Percentiles rank a stretch among this genome's conserved stretches.
Evolutionary conservation across 2,329 filamentous ascomycete genomes (phyloP).

Genomic region (Ophiognomonia clavigignenti-juglandacearum): DNA sequence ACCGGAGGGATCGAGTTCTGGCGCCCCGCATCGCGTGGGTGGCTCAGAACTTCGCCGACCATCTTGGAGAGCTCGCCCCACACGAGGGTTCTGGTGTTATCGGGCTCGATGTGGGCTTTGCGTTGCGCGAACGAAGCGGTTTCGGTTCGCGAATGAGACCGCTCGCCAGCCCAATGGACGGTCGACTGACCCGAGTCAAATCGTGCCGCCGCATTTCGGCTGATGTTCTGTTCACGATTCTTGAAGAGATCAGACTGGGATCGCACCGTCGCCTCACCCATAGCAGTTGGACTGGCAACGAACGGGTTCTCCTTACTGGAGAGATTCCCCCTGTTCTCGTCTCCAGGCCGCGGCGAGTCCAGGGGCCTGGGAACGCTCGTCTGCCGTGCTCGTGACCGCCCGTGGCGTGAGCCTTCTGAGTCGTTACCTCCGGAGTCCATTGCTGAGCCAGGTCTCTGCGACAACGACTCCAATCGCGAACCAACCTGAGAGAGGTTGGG

Average conservation of each 20-base stretch:
- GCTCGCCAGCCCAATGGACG: neutral
- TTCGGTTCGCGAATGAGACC: neutral
- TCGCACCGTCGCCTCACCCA: neutral
- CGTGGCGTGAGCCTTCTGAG: neutral
- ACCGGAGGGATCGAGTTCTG: neutral
- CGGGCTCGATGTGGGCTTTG: conserved; percentile 3
- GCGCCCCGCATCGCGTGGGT: neutral
- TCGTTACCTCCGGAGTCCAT: neutral
- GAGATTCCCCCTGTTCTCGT: conserved; percentile 10
- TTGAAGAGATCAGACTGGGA: neutral
- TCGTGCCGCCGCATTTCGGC: neutral
- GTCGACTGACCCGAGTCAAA: neutral
- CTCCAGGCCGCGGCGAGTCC: neutral
- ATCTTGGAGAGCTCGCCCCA: conserved; percentile 12
- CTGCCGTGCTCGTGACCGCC: conserved; percentile 28
- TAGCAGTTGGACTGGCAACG: conserved; percentile 25
- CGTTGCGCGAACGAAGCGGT: neutral
- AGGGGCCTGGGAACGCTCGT: conserved; percentile 26
- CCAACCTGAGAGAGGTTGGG: neutral
- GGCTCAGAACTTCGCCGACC: conserved; percentile 5
- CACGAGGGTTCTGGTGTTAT: conserved; percentile 6
- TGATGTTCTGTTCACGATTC: neutral
- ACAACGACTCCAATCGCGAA: neutral
- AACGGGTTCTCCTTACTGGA: conserved; percentile 20
- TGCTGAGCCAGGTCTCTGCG: conserved; percentile 1